phyloP scores from a whole-genome alignment of 2,329 filamentous ascomycete species.

The Orbilia blumenaviensis region DNA sequence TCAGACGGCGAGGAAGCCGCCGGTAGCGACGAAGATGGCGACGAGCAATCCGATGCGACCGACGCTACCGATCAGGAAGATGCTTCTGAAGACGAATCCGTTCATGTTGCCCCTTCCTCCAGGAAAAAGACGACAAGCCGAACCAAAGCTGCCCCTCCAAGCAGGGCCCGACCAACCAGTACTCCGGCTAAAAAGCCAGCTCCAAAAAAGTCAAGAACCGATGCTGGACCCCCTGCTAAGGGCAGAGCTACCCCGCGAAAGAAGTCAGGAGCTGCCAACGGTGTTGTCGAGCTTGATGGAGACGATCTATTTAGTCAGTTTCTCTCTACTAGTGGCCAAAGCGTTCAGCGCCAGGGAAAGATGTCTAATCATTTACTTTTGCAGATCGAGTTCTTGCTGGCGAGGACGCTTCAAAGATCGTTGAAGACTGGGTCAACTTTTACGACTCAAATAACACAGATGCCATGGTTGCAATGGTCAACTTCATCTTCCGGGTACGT shows the following conservation, averaged over 20 bases:
- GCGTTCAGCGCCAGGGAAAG: not conserved
- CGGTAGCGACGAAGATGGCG: constrained; percentile 37
- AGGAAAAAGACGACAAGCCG: constrained; percentile 28
- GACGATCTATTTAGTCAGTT: constrained; percentile 50
- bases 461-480: constrained; percentile 72
- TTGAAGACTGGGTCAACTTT: constrained; percentile 39
- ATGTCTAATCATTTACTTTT: constrained; percentile 4
- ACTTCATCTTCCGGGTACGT: constrained; percentile 69
- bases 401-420: constrained; percentile 52
- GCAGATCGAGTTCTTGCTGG: constrained; percentile 49
- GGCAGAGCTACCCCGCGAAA: constrained; percentile 52
- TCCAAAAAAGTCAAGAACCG: constrained; percentile 50
- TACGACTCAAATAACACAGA: constrained; percentile 68
- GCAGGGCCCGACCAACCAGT: constrained; percentile 13
- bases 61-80: constrained; percentile 38
- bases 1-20: constrained; percentile 44
- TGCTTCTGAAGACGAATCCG: constrained; percentile 42
- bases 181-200: constrained; percentile 45
- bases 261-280: constrained; percentile 33
- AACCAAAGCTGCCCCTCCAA: constrained; percentile 27
- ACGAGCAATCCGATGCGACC: constrained; percentile 49
- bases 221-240: constrained; percentile 47
- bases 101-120: constrained; percentile 41
- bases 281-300: constrained; percentile 43
- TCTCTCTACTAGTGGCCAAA: not conserved